phyloP scores from a whole-genome alignment of 2,329 filamentous ascomycete species.

The Colletotrichum cuscutae region DNA sequence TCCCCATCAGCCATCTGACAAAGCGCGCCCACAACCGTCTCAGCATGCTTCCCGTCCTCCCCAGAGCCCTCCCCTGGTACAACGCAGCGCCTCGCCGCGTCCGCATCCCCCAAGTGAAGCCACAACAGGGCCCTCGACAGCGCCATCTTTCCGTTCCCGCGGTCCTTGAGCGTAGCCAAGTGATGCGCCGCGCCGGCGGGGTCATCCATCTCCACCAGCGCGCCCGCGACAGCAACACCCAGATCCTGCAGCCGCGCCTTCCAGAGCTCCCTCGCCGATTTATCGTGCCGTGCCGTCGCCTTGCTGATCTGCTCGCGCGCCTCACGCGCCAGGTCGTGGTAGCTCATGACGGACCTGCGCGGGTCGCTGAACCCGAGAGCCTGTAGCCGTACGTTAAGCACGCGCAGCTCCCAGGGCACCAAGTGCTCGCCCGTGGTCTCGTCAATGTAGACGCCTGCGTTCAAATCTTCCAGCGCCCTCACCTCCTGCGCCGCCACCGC shows the following conservation, averaged over 20 bases:
- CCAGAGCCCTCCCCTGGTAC: conserved; percentile 31
- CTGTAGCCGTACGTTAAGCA: conserved; percentile 85
- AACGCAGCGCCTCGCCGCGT: conserved; percentile 70
- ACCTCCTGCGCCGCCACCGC: conserved; percentile 75
- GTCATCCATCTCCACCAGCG: conserved; percentile 88
- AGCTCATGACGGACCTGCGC: conserved; percentile 85
- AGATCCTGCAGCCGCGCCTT: conserved; percentile 77
- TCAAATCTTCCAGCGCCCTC: conserved; percentile 71
- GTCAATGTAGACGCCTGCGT: conserved; percentile 65
- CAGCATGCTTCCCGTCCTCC: conserved; percentile 46
- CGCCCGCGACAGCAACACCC: conserved; percentile 73
- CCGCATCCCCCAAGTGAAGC: conserved; percentile 81
- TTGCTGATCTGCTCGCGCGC: conserved; percentile 70
- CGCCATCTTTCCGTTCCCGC: conserved; percentile 52
- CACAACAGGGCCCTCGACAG: conserved; percentile 74
- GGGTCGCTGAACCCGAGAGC: conserved; percentile 88
- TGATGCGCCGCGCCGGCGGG: conserved; percentile 81
- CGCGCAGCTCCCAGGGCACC: conserved; percentile 87
- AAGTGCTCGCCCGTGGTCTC: conserved; percentile 68
- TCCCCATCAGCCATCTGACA: conserved; percentile 82
- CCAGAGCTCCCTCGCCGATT: conserved; percentile 74
- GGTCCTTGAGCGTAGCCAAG: conserved; percentile 66
- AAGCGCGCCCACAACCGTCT: conserved; percentile 71
- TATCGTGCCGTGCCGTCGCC: conserved; percentile 55
- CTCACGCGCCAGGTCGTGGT: conserved; percentile 88